Base-by-base conservation (phyloP, 495 filamentous ascomycete species). In the Staphylotrichum longicolle region DNA sequence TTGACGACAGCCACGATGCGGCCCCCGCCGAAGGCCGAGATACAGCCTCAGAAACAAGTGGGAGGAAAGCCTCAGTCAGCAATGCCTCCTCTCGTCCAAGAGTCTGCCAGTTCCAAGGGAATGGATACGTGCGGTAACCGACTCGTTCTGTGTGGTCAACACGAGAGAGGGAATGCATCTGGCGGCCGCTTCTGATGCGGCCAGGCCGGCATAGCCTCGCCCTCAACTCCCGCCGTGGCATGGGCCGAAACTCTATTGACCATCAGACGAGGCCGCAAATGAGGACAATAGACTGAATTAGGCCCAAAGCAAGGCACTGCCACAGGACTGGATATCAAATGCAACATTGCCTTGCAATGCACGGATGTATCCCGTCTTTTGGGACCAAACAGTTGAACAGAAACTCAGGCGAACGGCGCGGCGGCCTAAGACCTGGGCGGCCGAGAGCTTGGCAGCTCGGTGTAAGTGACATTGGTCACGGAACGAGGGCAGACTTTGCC, bases 1-100 rank as follows among this genome's bases (percentile, higher is more conserved):
- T 27, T 27, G 20, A 27, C 20, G 20, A 58, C 35, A 40, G 56
- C 56, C 56, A 58, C 56, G 56, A 50, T 50, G 45, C 56, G 56
- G 56, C 56, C 56, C 5, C 45, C 8, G 33, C 20, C 11, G 46
- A 50, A 9, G 56, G 35, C 56, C 56, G 7, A 7, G 33, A 33
- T 7, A 33, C 44, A 50, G 56, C 37, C 34, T 40, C 56, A 33
- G 20, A 12, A 27, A 48, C 7, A 39, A 48, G 4, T 2, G 34
- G 34, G 4, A 3, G 32, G 42, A 30, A 33, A 50, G 46, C 34
- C 45, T 49, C 27, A 27, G 2, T 14, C 33, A 45, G 56, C 56
- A 58, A 34, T 33, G 56, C 45, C 35, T 50, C 56, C 32, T 39
- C 6, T 20, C n/a, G 30, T 37, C 41, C 14, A n/a, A 8, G 41